phyloP scores from a whole-genome alignment of 305 asterid species.

The Solanum hybrid region DNA sequence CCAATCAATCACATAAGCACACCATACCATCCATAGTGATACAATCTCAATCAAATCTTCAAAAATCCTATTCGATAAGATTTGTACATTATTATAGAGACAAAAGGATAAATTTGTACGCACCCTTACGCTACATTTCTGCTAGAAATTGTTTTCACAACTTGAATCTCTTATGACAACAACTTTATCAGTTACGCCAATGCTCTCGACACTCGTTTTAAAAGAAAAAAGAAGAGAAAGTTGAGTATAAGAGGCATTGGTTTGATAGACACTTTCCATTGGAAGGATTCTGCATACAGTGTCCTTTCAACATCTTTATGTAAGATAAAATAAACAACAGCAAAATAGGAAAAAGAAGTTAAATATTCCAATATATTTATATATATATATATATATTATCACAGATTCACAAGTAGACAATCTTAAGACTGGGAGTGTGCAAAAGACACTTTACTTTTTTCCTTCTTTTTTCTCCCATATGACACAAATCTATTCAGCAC shows the following conservation, averaged over 20 bases:
- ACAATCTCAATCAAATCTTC: not conserved
- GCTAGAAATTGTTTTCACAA: not conserved
- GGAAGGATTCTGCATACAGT: slow-evolving; percentile 25
- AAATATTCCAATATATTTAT: slow-evolving; percentile 31
- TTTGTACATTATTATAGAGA: not conserved
- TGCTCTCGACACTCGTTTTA: not conserved
- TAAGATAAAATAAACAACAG: slow-evolving; percentile 14
- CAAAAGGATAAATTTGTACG: not conserved
- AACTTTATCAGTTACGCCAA: not conserved
- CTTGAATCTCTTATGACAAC: not conserved
- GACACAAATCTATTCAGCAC: slow-evolving; percentile 36
- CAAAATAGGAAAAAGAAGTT: slow-evolving; percentile 20
- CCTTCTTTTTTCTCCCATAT: slow-evolving; percentile 16
- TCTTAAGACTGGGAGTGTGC: slow-evolving; percentile 49
- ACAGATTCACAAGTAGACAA: slow-evolving; percentile 48
- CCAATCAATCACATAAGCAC: not conserved
- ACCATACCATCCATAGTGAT: not conserved
- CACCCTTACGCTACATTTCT: too few species aligned
- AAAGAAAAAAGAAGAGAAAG: not conserved
- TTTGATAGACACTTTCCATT: slow-evolving; percentile 13
- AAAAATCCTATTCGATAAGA: not conserved
- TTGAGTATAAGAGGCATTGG: not conserved
- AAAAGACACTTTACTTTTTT: slow-evolving; percentile 47
- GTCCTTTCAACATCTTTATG: slow-evolving; percentile 46
- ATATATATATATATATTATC: not conserved